Percentiles rank a stretch among this genome's conserved stretches.
Evolutionary conservation across 225 moss, liverwort and hornwort genomes (phyloP).

Genomic region (Pseudoscleropodium purum): DNA sequence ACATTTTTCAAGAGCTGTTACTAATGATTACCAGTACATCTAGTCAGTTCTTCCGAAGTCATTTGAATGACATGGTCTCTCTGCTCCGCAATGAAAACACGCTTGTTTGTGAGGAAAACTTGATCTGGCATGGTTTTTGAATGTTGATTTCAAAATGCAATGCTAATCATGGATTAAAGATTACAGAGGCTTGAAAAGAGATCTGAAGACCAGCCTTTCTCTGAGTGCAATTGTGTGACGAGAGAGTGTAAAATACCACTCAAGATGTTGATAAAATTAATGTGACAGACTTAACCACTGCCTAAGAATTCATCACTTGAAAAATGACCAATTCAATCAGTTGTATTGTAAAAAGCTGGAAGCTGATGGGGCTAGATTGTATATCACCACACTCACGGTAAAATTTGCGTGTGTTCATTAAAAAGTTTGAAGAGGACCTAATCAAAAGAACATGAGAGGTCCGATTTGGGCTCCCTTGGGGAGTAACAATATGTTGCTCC

Average conservation of each 20-base stretch:
- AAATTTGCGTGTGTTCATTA: background rate
- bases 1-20: background rate
- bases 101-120: background rate
- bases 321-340: background rate
- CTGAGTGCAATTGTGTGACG: background rate
- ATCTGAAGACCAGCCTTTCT: background rate
- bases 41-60: background rate
- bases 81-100: background rate
- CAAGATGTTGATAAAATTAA: background rate
- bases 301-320: background rate
- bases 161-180: background rate
- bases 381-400: background rate
- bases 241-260: background rate
- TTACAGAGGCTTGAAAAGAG: background rate
- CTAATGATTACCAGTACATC: background rate
- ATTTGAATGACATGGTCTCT: background rate
- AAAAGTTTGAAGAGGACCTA: background rate
- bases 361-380: background rate
- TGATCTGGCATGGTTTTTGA: background rate
- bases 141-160: background rate
- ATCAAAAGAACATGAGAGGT: background rate
- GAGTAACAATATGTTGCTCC: background rate
- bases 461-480: background rate
- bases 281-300: background rate
- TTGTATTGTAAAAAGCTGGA: background rate